phyloP scores from a whole-genome alignment of 768 basidiomycete genomes.

The Galerina sulciceps region DNA sequence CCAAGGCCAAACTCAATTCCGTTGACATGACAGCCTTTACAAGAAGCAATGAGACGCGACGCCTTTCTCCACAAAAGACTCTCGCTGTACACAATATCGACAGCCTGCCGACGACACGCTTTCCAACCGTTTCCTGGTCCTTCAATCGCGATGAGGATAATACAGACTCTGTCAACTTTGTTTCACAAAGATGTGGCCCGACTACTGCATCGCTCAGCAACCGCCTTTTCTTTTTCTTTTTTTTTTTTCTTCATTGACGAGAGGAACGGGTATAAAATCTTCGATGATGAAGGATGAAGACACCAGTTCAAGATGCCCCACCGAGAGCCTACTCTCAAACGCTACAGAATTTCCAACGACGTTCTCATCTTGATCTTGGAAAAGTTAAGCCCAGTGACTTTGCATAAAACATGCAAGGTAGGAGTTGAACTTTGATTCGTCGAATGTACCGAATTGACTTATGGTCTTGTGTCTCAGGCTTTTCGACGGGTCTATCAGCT shows the following conservation, averaged over 20 bases:
- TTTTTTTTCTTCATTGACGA: conserved; percentile 44
- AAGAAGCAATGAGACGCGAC: conserved; percentile 40
- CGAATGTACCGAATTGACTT: conserved; percentile 5
- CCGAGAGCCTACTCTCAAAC: conserved; percentile 44
- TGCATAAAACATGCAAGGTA: conserved; percentile 53
- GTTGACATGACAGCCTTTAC: conserved; percentile 62
- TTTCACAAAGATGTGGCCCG: conserved; percentile 41
- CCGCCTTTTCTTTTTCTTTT: conserved; percentile 43
- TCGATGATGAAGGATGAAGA: conserved; percentile 30
- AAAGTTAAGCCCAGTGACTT: conserved; percentile 50
- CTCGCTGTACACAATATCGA: conserved; percentile 46
- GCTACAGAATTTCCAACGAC: conserved; percentile 56
- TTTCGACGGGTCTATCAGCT: conserved; percentile 48
- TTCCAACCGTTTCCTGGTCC: conserved; percentile 42
- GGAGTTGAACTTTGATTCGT: conserved; percentile 8
- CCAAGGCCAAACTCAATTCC: conserved; percentile 39
- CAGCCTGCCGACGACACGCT: conserved; percentile 51
- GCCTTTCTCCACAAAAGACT: conserved; percentile 52
- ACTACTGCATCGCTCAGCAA: conserved; percentile 47
- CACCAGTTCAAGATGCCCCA: conserved; percentile 49
- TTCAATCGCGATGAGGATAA: conserved; percentile 47
- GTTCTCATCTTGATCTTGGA: conserved; percentile 53
- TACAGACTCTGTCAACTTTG: conserved; percentile 44
- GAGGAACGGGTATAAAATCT: conserved; percentile 51
- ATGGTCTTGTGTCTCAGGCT: conserved; percentile 35